Evolutionary conservation across 2,329 filamentous ascomycete species (phyloP).

Genomic region (Mycosphaerella sp.): DNA sequence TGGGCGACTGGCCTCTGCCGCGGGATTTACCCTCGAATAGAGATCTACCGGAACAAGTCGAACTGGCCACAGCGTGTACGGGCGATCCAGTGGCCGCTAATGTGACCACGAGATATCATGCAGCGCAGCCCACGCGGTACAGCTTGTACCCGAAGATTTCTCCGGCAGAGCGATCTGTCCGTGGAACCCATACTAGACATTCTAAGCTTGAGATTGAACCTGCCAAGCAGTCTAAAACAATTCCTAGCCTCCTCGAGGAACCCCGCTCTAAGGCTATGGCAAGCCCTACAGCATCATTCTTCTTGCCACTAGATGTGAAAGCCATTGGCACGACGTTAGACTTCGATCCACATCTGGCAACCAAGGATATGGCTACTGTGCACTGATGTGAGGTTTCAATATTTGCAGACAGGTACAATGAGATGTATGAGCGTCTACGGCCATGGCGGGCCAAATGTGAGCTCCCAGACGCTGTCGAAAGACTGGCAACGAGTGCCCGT

Average conservation of each 20-base stretch:
- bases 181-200: not conserved
- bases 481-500: too few species aligned
- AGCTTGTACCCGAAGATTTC: not conserved
- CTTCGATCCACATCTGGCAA: not conserved
- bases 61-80: too few species aligned
- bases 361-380: not conserved
- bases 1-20: not conserved
- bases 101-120: not conserved
- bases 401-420: not conserved
- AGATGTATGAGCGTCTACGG: not conserved
- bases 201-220: not conserved
- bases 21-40: not conserved
- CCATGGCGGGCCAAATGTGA: too few species aligned
- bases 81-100: not conserved
- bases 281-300: conserved; percentile 7
- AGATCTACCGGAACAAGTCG: too few species aligned
- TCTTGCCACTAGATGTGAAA: conserved; percentile 6
- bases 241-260: not conserved
- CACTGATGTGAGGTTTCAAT: not conserved
- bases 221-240: not conserved
- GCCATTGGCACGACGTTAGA: conserved; percentile 1
- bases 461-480: too few species aligned
- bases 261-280: not conserved
- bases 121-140: not conserved
- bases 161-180: not conserved